A percentile compares a stretch with the other conserved stretches of the same genome.
phyloP scores from a whole-genome alignment of 352 stramenopile genomes.

The Pythium dissotocum region DNA sequence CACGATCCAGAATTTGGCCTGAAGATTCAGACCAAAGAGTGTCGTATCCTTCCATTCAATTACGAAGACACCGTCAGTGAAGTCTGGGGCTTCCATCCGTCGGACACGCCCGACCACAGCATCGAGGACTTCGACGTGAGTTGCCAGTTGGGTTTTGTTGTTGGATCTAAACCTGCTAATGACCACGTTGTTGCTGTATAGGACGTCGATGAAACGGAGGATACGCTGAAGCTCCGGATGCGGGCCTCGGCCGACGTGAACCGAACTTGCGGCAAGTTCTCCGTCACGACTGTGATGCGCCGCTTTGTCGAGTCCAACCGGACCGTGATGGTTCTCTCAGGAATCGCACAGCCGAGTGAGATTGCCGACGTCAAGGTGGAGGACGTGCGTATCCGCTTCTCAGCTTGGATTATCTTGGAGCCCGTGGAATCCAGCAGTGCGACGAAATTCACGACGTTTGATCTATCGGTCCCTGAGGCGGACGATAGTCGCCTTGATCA shows the following conservation, averaged over 20 bases:
- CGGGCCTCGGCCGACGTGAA: background rate
- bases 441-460: background rate
- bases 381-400: slow-evolving; percentile 11
- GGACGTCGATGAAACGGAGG: slow-evolving; percentile 1
- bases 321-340: background rate
- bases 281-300: background rate
- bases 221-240: slow-evolving; percentile 1
- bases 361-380: slow-evolving; percentile 13
- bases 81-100: slow-evolving; percentile 2
- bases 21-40: slow-evolving; percentile 2
- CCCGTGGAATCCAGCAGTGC: background rate
- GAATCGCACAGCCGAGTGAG: slow-evolving; percentile 1
- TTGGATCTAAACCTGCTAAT: too few species aligned
- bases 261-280: too few species aligned
- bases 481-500: background rate
- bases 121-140: background rate
- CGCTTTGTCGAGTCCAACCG: background rate
- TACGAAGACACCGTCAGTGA: slow-evolving; percentile 9
- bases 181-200: too few species aligned
- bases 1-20: slow-evolving; percentile 7
- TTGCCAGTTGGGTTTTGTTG: too few species aligned
- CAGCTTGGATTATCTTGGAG: slow-evolving; percentile 8
- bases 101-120: background rate
- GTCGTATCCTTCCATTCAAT: too few species aligned
- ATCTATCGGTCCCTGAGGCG: background rate